phyloP scores from a whole-genome alignment of 2,329 filamentous ascomycete species.

The Trichoderma aggressivum region DNA sequence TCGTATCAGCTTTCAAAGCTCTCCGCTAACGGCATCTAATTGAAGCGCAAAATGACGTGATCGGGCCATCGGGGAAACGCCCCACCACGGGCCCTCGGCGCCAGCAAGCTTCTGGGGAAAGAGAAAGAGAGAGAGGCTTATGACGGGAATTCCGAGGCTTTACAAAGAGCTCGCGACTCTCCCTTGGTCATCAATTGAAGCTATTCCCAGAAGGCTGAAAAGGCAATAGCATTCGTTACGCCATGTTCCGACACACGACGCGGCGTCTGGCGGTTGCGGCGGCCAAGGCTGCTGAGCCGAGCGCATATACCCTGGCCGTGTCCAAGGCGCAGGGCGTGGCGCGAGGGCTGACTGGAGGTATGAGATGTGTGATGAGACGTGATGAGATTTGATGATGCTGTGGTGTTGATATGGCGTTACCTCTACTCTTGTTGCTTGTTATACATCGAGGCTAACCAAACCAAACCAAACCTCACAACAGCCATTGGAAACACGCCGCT shows the following conservation, averaged over 20 bases:
- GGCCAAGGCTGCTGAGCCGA: constrained; percentile 44
- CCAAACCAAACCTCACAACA: constrained; percentile 35
- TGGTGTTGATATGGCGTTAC: background rate
- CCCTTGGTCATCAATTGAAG: background rate
- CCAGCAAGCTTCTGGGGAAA: background rate
- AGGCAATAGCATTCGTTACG: background rate
- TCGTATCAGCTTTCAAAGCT: background rate
- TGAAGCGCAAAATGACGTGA: constrained; percentile 23
- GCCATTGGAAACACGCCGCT: constrained; percentile 97
- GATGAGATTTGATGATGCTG: background rate
- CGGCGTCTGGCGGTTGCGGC: constrained; percentile 62
- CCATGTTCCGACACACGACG: constrained; percentile 67
- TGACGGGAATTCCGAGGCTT: background rate
- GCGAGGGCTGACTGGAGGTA: constrained; percentile 78
- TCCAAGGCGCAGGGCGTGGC: constrained; percentile 77
- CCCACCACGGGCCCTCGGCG: constrained; percentile 19
- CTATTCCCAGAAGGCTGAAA: background rate
- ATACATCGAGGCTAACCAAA: background rate
- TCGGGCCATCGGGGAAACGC: constrained; percentile 16
- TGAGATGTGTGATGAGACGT: background rate
- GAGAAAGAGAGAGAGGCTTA: background rate
- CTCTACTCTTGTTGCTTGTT: background rate
- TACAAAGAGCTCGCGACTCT: constrained; percentile 10
- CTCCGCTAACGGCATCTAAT: constrained; percentile 3
- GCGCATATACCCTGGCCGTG: constrained; percentile 65